Conservation (phyloP, 1,139 yeast species). For the Zygosaccharomyces sapae region DNA sequence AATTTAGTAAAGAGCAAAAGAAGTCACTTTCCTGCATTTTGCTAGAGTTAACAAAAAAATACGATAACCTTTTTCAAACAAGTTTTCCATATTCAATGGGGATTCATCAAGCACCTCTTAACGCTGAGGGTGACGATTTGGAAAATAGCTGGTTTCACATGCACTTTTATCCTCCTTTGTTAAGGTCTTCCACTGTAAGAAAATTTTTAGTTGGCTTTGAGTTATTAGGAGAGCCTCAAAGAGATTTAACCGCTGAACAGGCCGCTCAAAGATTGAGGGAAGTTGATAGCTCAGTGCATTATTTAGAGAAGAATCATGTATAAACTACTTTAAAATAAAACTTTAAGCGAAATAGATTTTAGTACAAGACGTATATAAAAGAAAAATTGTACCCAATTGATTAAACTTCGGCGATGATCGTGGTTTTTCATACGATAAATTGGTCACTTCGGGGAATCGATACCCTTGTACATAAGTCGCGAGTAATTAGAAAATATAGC, state of each 20-base stretch:
- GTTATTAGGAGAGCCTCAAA: slow-evolving; percentile 73
- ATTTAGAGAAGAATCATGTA: slow-evolving; percentile 42
- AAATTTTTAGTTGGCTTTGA: slow-evolving; percentile 77
- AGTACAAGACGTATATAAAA: too few species aligned
- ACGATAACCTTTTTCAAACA: slow-evolving; percentile 67
- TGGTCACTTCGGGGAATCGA: too few species aligned
- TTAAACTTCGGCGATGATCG: too few species aligned
- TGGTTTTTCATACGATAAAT: too few species aligned
- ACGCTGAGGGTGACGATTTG: slow-evolving; percentile 40
- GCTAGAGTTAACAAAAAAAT: slow-evolving; percentile 55
- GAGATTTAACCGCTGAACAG: slow-evolving; percentile 72
- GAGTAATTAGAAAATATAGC: too few species aligned
- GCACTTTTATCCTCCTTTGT: slow-evolving; percentile 75
- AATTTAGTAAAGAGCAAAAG: slow-evolving; percentile 49
- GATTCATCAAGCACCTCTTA: slow-evolving; percentile 65
- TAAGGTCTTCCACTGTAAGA: slow-evolving; percentile 69
- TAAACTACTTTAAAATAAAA: too few species aligned
- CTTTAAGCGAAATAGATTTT: too few species aligned
- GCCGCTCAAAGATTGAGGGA: slow-evolving; percentile 59
- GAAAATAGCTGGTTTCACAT: slow-evolving; percentile 63
- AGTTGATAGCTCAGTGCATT: slow-evolving; percentile 37
- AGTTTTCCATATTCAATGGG: slow-evolving; percentile 83
- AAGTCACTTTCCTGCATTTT: slow-evolving; percentile 55
- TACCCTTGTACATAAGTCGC: too few species aligned
- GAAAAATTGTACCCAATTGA: too few species aligned